phyloP scores from a whole-genome alignment of 306 rosid species.

The Sicyos edulis region DNA sequence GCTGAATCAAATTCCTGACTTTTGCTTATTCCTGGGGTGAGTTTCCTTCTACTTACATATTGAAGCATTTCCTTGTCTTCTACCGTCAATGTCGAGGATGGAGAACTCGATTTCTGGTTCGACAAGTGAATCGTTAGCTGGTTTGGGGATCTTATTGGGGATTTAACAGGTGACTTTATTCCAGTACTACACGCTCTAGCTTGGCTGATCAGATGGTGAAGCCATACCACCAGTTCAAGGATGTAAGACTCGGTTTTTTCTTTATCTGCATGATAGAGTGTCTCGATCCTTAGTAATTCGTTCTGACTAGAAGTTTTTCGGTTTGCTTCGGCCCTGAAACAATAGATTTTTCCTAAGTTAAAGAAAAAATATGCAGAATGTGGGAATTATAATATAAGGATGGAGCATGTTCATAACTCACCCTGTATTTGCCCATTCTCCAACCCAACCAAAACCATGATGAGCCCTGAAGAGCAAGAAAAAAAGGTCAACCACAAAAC shows the following conservation, averaged over 20 bases:
- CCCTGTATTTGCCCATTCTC: slow-evolving; percentile 99
- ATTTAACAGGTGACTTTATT: slow-evolving; percentile 78
- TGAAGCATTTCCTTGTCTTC: slow-evolving; percentile 94
- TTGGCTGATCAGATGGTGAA: slow-evolving; percentile 81
- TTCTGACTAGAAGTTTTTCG: slow-evolving; percentile 64
- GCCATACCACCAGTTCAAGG: slow-evolving; percentile 88
- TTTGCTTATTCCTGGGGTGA: slow-evolving; percentile 88
- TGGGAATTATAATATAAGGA: not conserved
- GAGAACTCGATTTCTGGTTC: slow-evolving; percentile 39
- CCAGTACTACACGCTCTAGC: slow-evolving; percentile 63
- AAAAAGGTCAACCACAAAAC: no score
- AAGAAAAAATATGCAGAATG: slow-evolving; percentile 15
- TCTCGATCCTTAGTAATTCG: slow-evolving; percentile 76
- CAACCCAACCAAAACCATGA: slow-evolving; percentile 99
- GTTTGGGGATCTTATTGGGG: slow-evolving; percentile 74
- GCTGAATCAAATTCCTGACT: slow-evolving; percentile 83
- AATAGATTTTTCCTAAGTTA: slow-evolving; percentile 18
- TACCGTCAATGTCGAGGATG: slow-evolving; percentile 56
- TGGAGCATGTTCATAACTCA: slow-evolving; percentile 31
- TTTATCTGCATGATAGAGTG: slow-evolving; percentile 90
- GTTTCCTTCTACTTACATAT: slow-evolving; percentile 70
- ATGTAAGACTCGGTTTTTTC: slow-evolving; percentile 69
- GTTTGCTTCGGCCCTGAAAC: slow-evolving; percentile 63
- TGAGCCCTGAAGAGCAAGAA: slow-evolving; percentile 55
- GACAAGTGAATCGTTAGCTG: slow-evolving; percentile 43